A percentile compares a stretch with the other conserved stretches of the same genome.
phyloP scores from a whole-genome alignment of 108 stramenopile genomes.

The Aurantiochytrium sp. region DNA sequence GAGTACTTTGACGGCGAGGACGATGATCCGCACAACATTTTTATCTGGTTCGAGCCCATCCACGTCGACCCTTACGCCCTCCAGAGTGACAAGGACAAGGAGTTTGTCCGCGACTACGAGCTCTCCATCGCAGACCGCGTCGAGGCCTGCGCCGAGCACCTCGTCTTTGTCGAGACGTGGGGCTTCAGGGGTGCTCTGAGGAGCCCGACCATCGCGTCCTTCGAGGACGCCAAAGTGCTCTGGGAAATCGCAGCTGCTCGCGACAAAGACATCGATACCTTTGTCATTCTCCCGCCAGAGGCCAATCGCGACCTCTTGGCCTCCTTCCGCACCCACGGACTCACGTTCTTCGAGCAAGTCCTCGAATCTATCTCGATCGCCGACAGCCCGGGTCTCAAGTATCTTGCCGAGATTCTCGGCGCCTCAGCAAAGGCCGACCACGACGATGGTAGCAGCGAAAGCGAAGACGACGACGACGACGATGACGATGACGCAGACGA shows the following conservation, averaged over 20 bases:
- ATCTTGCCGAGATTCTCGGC: not conserved
- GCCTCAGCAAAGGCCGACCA: not conserved
- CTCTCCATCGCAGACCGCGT: not conserved
- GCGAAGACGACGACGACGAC: not conserved
- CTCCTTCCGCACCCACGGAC: not conserved
- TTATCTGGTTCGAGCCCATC: not conserved
- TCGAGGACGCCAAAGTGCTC: not conserved
- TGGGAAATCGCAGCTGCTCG: not conserved
- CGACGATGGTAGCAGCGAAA: not conserved
- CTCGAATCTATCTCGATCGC: not conserved
- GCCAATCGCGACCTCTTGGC: not conserved
- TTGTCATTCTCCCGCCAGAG: not conserved
- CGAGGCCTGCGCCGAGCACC: not conserved
- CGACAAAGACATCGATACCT: not conserved
- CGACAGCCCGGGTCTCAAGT: not conserved
- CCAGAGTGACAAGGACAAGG: not conserved
- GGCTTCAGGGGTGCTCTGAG: not conserved
- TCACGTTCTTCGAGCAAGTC: not conserved
- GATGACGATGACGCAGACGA: not conserved
- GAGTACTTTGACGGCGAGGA: conserved; percentile 7
- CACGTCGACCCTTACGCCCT: not conserved
- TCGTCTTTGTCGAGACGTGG: not conserved
- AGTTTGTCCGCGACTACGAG: not conserved
- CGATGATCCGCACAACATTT: not conserved
- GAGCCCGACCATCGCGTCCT: not conserved